Evolutionary conservation across 2,329 filamentous ascomycete genomes (phyloP), one percentile per base, ranked within the genome.

Genomic region (Neofusicoccum umdonicola): DNA sequence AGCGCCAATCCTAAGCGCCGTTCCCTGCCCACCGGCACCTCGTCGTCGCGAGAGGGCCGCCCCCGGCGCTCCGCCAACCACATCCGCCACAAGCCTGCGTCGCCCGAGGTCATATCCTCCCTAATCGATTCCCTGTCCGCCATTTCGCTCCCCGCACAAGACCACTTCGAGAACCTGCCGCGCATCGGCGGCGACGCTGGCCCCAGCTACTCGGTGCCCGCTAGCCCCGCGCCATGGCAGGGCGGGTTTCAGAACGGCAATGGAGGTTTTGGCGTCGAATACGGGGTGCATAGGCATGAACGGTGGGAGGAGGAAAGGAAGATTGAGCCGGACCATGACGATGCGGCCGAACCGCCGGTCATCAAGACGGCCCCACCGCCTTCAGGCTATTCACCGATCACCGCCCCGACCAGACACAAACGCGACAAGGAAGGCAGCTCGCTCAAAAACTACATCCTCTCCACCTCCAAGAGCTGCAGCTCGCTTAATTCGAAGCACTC

Each of bases 341-440:
- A 87, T 77, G 84, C 84, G 47, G 85, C 85, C 37, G 80, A 83
- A 66, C 79, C 92, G 12, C 92, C 93, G 17, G 85, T 94, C 63
- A 85, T 96, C 52, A 64, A 58, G 22, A 64, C 62, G 8, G 62
- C 62, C 41, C 51, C 51, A 57, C 62, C 62, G 51, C 91, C 91
- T 0, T 92, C 90, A 58, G 91, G 90, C 62, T 87, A 88, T 71
- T 93, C 90, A 31, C 79, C 88, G 17, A 78, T 91, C 60, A 92
- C 89, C n/a, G 85, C 88, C 0, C 83, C 84, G 66, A 83, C 84
- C 65, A 87, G 82, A 67, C 86, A 80, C 34, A 76, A 74, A 70
- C 70, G 69, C 52, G 74, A 74, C 58, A 77, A 75, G 69, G 67
- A 75, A 52, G 41, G 56, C 56, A 70, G 72, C 60, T 85, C 86